Evolutionary conservation across 2,329 filamentous ascomycete genomes (phyloP), one percentile per base, ranked within the genome.

Genomic region (Ophioceras dolichostomum): DNA sequence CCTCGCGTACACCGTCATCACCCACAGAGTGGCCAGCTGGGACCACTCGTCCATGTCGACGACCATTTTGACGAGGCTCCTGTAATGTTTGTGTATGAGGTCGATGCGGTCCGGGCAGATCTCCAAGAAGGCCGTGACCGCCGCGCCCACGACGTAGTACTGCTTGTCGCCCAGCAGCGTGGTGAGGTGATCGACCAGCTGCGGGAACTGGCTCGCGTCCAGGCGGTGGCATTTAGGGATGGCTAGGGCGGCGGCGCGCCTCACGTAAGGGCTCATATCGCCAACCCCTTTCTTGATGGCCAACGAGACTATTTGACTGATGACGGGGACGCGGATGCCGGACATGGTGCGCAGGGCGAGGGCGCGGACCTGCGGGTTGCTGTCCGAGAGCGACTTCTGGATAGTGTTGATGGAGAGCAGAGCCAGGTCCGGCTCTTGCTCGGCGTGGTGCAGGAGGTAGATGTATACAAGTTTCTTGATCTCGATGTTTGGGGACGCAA

Each of bases 31-130:
- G 2, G 86, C 82, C 38, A 96, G 59, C 60, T 98, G 91, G 30
- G 87, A 83, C 91, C 91, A 98, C 60, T 98, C 91, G 52, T 98
- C 91, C 91, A 98, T 98, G 54, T 98, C 91, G 18, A 95, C 86
- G 37, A 96, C 64, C 64, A 95, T 94, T 56, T 78, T 84, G 44
- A 94, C 79, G 44, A 98, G 64, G 26, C 74, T 69, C 36, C 85
- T 76, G 60, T 96, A 98, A 54, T 94, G 83, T 46, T 82, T 79
- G 58, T 98, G 91, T 47, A 98, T 78, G 41, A 98, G 63, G 54
- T 95, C 88, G 45, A 94, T 70, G 38, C 83, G 70, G 13, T 93
- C 81, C 0, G 91, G 88, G 47, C 89, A 96, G 20, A 96, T 68
- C 45, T 94, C 86, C 56, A 93, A 59, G 50, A 93, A 95, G 1